Base-by-base conservation (phyloP, 148 eudicot genomes). In the Rhododendron williamsianum region DNA sequence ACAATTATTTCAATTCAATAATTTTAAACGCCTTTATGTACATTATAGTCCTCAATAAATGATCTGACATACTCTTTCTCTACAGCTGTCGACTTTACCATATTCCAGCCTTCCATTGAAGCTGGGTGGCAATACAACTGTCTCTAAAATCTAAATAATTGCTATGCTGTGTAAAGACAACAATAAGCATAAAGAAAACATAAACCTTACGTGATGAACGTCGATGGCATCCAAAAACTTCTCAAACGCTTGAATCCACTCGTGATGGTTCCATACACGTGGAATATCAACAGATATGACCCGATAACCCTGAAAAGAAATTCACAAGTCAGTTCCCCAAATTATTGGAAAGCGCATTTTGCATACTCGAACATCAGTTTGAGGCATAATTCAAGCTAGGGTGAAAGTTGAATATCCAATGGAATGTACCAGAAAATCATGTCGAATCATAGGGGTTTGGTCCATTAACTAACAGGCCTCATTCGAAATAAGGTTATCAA, bases 161-260 rank as follows among this genome's bases (percentile, higher is more conserved):
- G 27, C 76, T 54, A 30, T 76, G 49, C 18, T 79, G 49, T 76
- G 76, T 67, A 65, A 9, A 77, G 52, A 84, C 19, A 43, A 84
- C 48, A 69, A 65, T 54, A 43, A 45, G 51, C 12, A 13, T 10
- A 35, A 51, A 46, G 45, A 43, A 84, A 35, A 80, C 71, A 46
- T 77, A 72, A 90, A 87, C 51, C 98, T 92, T 95, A 97, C 99
- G 91, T 93, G 98, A 91, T 97, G 98, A 87, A 97, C 93, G 87
- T 97, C 95, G 84, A 97, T 91, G 67, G 90, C 95, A 86, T 97
- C 99, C 91, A 97, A 89, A 90, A 97, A 97, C 91, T 97, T 97
- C 89, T 97, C 99, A 88, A 97, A 97, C 67, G 94, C 91, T 84
- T 97, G 98, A 87, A 97, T 88, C 99, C 99, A 97, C 89, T 97